Evolutionary conservation across 2,329 filamentous ascomycete species (phyloP).

Genomic region (Hypoxylon sp.): DNA sequence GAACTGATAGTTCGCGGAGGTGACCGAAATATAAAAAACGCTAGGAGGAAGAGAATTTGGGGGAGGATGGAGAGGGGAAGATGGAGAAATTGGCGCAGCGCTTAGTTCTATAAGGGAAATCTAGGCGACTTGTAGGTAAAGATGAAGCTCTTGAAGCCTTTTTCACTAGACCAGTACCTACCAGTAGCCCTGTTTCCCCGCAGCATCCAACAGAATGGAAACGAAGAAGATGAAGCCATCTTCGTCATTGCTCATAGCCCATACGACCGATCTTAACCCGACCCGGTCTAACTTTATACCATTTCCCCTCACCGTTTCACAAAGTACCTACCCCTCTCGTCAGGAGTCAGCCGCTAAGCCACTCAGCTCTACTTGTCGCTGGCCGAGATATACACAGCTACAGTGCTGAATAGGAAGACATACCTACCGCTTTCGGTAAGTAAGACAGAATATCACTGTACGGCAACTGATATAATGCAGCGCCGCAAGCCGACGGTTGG

Average conservation of each 20-base stretch:
- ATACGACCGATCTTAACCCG: constrained; percentile 6
- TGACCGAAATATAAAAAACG: neutral
- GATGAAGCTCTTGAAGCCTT: constrained; percentile 23
- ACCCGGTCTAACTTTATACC: constrained; percentile 20
- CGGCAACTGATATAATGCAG: constrained; percentile 17
- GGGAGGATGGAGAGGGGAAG: constrained; percentile 20
- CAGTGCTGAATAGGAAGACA: neutral
- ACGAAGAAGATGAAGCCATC: constrained; percentile 17
- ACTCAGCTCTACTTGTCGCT: no score
- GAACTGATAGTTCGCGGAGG: neutral
- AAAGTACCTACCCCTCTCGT: constrained; percentile 11
- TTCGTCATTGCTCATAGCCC: constrained; percentile 28
- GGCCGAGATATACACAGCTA: no score
- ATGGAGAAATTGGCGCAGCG: constrained; percentile 24
- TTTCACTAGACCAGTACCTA: no score
- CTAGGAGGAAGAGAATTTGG: neutral
- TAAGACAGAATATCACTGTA: constrained; percentile 2
- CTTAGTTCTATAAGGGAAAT: constrained; percentile 13
- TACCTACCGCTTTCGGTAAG: constrained; percentile 22
- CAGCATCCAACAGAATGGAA: constrained; percentile 10
- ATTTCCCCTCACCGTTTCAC: constrained; percentile 24
- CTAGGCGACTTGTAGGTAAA: constrained; percentile 29
- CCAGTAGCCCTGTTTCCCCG: constrained; percentile 20
- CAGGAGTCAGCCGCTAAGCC: neutral
- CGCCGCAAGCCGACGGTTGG: constrained; percentile 28